Base-by-base conservation (phyloP, 2,329 filamentous ascomycete species). In the Colletotrichum costaricense region DNA sequence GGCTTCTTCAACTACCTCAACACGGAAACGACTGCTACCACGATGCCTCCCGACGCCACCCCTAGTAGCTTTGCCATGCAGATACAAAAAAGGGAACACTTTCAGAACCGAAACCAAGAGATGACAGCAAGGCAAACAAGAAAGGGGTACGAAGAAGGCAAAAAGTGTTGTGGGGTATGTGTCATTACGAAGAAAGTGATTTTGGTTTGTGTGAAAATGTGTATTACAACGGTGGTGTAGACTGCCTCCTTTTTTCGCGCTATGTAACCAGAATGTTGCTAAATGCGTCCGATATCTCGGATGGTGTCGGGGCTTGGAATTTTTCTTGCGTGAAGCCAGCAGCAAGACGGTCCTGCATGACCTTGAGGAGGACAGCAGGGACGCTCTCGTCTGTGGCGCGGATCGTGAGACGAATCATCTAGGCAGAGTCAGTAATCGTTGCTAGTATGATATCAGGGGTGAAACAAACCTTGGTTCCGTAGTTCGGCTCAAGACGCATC, bases 331-430 rank as follows among this genome's bases (percentile, higher is more conserved):
- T 85, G 35, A 86, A 84, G 5, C 91, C 91, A 8, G 82, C 80
- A 8, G 93, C 88, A 60, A 98, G 87, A 74, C 93, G 90, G 75
- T 96, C 94, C 80, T 97, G 93, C 95, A 99, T 97, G 71, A 94
- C 85, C 82, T 94, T 95, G 79, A 97, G 86, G 69, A 99, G 82
- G 24, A 96, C 88, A 2, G 90, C 88, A 8, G 97, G 95, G 0
- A 99, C 94, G 38, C 88, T 90, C 80, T 98, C 97, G 79, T 98
- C 96, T 1, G 97, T 99, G 6, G 96, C 97, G 75, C 97, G 91
- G 78, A 99, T 93, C 0, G 97, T 99, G 74, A 98, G 88, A 66
- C 97, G 95, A 79, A 97, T 94, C 95, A 98, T 98, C 97, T 98
- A 77, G 8, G 74, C 4, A n/a, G 33, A 42, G 33, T 77, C 72